These are phyloP conservation scores for Brasenia schreberi DNA, from an alignment of 164 flowering plant species.

Conservation along the genomic window DNA sequence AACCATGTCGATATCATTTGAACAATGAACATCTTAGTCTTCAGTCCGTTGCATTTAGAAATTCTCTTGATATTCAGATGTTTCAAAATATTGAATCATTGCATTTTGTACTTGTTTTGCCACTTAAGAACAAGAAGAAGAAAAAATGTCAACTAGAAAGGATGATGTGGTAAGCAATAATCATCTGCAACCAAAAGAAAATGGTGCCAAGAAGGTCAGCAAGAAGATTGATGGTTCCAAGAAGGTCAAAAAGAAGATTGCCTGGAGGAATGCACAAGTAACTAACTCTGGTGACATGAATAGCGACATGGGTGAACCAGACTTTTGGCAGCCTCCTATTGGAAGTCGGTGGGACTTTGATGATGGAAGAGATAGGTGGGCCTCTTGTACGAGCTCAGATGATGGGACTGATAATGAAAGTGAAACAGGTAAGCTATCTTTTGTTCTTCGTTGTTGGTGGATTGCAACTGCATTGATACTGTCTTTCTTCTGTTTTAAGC, in stretches of 20 bases:
- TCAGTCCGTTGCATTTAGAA: too few species aligned
- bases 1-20: not conserved
- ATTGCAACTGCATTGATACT: too few species aligned
- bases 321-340: constrained; percentile 76
- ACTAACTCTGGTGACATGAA: constrained; percentile 18
- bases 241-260: constrained; percentile 8
- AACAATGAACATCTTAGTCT: too few species aligned
- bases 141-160: constrained; percentile 16
- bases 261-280: constrained; percentile 21
- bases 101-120: not conserved
- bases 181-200: constrained; percentile 4
- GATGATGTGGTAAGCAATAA: constrained; percentile 16
- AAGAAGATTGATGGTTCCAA: constrained; percentile 4
- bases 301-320: constrained; percentile 44
- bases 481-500: too few species aligned
- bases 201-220: constrained; percentile 16
- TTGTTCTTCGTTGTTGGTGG: too few species aligned
- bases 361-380: too few species aligned
- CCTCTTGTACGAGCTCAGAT: too few species aligned
- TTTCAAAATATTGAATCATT: not conserved
- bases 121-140: constrained; percentile 32
- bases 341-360: constrained; percentile 32
- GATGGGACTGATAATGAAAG: too few species aligned
- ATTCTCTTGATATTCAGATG: too few species aligned
- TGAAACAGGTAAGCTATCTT: too few species aligned